These are phyloP conservation scores for Acer negundo DNA, from an alignment of 345 rosid species.

Conservation along the genomic window DNA sequence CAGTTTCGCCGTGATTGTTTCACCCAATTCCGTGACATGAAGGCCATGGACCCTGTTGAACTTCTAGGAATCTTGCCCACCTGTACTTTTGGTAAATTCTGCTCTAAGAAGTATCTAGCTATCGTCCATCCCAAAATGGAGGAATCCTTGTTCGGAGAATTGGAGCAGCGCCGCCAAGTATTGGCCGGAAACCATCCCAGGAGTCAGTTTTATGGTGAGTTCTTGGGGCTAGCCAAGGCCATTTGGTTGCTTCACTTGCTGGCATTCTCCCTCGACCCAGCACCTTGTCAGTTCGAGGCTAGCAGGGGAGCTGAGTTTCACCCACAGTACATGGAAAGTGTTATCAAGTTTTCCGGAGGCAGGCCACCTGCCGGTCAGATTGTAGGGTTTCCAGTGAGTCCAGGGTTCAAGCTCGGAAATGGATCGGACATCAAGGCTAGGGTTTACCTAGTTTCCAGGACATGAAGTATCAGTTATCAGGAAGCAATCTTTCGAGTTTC, in stretches of 20 bases:
- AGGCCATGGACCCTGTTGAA: conserved; percentile 90
- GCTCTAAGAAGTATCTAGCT: conserved; percentile 74
- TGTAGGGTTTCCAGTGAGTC: conserved; percentile 83
- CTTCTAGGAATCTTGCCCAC: conserved; percentile 83
- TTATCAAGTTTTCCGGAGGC: conserved; percentile 60
- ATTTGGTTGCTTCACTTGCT: conserved; percentile 93
- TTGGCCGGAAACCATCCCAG: conserved; percentile 76
- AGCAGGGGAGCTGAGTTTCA: conserved; percentile 81
- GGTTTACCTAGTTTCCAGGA: conserved; percentile 66
- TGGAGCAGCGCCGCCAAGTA: conserved; percentile 69
- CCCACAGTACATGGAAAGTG: conserved; percentile 88
- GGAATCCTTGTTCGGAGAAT: conserved; percentile 83
- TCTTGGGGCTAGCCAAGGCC: conserved; percentile 75
- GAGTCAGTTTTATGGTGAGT: conserved; percentile 80
- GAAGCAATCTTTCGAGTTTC: background rate
- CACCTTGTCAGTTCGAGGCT: conserved; percentile 84
- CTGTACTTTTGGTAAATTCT: conserved; percentile 89
- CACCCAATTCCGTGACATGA: conserved; percentile 83
- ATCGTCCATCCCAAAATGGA: conserved; percentile 96
- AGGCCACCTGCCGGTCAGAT: conserved; percentile 65
- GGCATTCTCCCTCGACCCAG: conserved; percentile 88
- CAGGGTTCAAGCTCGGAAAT: conserved; percentile 87
- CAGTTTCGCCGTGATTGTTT: conserved; percentile 87
- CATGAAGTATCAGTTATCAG: conserved; percentile 20
- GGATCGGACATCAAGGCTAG: conserved; percentile 80